Evolutionary conservation across 306 rosid species (phyloP), one percentile per base, ranked within the genome.

Genomic region (Dalbergia oliveri): DNA sequence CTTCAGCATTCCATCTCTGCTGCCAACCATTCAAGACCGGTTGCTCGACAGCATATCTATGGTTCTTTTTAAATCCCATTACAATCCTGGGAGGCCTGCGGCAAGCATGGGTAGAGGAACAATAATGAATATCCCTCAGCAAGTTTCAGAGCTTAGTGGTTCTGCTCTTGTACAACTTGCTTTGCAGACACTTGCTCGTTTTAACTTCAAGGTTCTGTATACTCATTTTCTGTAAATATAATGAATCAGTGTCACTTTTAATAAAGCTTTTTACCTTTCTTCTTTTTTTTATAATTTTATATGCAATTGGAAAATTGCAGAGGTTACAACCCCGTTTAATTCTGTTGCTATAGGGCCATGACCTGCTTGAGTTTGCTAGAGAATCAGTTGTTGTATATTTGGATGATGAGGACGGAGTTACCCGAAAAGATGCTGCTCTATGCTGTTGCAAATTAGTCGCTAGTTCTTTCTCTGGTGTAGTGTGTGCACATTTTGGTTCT

Each of bases 401-500:
- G 87, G 97, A 95, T 89, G 99, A 95, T 79, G 99, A 95, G 73
- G 99, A 91, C 77, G 93, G 97, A 84, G 91, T 90, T 65, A 90
- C 94, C 35, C 90, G 98, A 33, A 95, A 93, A 86, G 97, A 91
- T 87, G 99, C 99, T 67, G 98, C 99, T 33, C 64, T 95, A 35
- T 95, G 99, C 84, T 95, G 99, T 84, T 95, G 99, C 88, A 90
- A 87, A 90, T 87, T 95, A 83, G 89, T 90, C 66, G 93, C 97
- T 26, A 90, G 86, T 85, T 93, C 99, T 58, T 88, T 95, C 88
- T 89, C 93, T 43, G 86, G 91, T 72, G 75, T 91, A 58, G 85
- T 79, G 12, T 81, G 88, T 54, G 15, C 86, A 34, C 98, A 90
- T 76, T 93, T 86, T 89, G 90, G 90, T 66, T 67, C 98, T 66